phyloP scores from a whole-genome alignment of 768 basidiomycete species.

The Termitomyces sp. region DNA sequence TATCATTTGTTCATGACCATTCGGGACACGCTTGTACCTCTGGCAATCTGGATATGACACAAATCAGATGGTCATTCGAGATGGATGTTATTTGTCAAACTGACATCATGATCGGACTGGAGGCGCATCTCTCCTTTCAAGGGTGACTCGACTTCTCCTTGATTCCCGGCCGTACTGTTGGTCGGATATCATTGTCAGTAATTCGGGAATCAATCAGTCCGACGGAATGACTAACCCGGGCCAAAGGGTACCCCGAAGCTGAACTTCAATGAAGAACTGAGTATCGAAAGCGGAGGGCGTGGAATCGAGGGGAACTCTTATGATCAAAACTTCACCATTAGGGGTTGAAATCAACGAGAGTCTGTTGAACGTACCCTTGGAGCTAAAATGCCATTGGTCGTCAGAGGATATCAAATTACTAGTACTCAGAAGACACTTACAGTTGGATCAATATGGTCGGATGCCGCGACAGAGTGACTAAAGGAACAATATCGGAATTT shows the following conservation, averaged over 20 bases:
- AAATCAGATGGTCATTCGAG: neutral
- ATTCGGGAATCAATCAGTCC: neutral
- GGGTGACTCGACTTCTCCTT: neutral
- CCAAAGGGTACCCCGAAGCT: neutral
- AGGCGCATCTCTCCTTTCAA: neutral
- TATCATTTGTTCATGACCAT: neutral
- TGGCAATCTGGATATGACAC: neutral
- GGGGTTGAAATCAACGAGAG: neutral
- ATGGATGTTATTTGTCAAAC: neutral
- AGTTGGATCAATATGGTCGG: neutral
- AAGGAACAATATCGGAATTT: neutral
- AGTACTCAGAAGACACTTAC: neutral
- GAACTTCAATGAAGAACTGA: neutral
- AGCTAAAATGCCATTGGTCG: neutral
- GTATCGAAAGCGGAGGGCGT: neutral
- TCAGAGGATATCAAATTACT: neutral
- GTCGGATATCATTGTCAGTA: neutral
- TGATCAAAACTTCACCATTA: neutral
- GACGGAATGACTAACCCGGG: neutral
- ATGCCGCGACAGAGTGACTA: constrained; percentile 1
- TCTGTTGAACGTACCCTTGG: neutral
- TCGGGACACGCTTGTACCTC: neutral
- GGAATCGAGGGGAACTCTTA: neutral
- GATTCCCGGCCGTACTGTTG: neutral
- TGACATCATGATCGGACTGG: neutral